phyloP scores from a whole-genome alignment of 345 rosid genomes.

The Eucalyptus tenuipes region DNA sequence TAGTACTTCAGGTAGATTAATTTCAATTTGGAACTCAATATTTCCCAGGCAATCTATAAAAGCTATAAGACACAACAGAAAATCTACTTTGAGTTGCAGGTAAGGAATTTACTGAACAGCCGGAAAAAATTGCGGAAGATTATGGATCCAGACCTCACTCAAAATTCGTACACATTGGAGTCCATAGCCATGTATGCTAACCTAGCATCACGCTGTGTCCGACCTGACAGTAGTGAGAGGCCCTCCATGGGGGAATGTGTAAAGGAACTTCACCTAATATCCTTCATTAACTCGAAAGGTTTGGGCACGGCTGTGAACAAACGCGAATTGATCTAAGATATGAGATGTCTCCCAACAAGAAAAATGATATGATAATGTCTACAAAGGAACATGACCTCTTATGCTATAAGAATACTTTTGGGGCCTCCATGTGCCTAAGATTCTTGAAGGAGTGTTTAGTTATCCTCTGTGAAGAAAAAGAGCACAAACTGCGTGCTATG shows the following conservation, averaged over 20 bases:
- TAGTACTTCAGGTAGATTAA: slow-evolving; percentile 70
- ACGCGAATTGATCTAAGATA: slow-evolving; percentile 39
- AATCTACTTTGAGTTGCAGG: slow-evolving; percentile 34
- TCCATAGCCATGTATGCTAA: slow-evolving; percentile 84
- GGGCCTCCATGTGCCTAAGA: neutral
- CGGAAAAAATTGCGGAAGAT: slow-evolving; percentile 68
- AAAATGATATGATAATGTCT: neutral
- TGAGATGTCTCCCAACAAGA: neutral
- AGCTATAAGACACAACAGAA: neutral
- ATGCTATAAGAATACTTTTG: neutral
- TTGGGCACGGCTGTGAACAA: slow-evolving; percentile 35
- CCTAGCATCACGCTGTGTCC: slow-evolving; percentile 90
- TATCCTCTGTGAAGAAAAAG: neutral
- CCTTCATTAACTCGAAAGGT: slow-evolving; percentile 61
- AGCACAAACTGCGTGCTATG: neutral
- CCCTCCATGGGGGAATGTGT: slow-evolving; percentile 78
- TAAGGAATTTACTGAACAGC: slow-evolving; percentile 66
- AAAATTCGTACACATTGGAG: slow-evolving; percentile 66
- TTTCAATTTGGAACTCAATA: neutral
- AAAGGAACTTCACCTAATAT: slow-evolving; percentile 70
- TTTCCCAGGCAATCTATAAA: neutral
- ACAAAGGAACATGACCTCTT: neutral
- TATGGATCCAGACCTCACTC: slow-evolving; percentile 71
- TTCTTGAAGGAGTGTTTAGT: neutral
- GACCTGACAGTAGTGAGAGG: slow-evolving; percentile 71